Conservation (phyloP, 768 basidiomycete species). For the Artomyces pyxidatus region DNA sequence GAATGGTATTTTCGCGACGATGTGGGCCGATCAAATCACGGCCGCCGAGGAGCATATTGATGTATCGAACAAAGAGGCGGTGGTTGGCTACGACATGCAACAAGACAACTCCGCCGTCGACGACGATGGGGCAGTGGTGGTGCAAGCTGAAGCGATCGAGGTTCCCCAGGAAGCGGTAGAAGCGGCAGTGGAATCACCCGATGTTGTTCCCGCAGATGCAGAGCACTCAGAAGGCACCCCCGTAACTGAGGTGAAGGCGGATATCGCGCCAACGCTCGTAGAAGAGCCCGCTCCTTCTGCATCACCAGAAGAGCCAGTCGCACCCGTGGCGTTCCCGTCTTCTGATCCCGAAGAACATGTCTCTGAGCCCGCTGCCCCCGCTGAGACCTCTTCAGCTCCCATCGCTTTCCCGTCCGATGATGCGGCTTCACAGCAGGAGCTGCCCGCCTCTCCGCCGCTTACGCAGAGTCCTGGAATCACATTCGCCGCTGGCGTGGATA, state of each 20-base stretch:
- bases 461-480: conserved; percentile 44
- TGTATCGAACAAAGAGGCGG: conserved; percentile 30
- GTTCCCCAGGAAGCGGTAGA: conserved; percentile 10
- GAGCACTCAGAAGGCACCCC: conserved; percentile 7
- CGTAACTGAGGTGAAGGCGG: not conserved
- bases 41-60: conserved; percentile 46
- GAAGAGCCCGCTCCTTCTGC: conserved; percentile 18
- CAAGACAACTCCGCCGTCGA: conserved; percentile 11
- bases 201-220: conserved; percentile 6
- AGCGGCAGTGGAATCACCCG: conserved; percentile 9
- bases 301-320: conserved; percentile 20
- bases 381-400: conserved; percentile 26
- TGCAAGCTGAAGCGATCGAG: not conserved
- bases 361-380: conserved; percentile 18
- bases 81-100: conserved; percentile 39
- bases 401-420: conserved; percentile 29
- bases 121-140: conserved; percentile 4
- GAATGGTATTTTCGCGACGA: conserved; percentile 68
- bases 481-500: conserved; percentile 48
- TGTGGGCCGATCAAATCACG: conserved; percentile 85
- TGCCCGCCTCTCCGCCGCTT: conserved; percentile 19
- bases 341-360: conserved; percentile 22
- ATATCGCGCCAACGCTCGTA: not conserved
- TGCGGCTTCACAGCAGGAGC: conserved; percentile 22
- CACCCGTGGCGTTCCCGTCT: conserved; percentile 27